Base-by-base conservation (phyloP, 805 yeast genomes). In the Babjeviella inositovora region DNA sequence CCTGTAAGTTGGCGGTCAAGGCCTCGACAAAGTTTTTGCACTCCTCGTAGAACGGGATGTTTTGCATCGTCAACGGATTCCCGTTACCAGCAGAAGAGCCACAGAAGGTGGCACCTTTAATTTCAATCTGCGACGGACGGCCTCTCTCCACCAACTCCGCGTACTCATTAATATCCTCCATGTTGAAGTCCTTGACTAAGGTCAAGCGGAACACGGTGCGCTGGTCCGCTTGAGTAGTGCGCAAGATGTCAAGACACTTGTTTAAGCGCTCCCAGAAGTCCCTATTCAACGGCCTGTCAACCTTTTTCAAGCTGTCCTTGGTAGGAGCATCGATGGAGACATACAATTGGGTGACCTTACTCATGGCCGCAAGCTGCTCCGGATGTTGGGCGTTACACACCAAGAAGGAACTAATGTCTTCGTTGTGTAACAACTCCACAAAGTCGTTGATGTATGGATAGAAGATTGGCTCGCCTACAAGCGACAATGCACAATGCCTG, bases 321-420 rank as follows among this genome's bases (percentile, higher is more conserved):
- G 82, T 76, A n/a, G 93, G 74, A 2, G 96, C 95, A 54, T 84
- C 96, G 35, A 84, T 84, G 22, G 93, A 79, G 11, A 84, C 94
- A 41, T 84, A 84, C 21, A 84, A 56, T 50, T 84, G 96, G 1
- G 96, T 84, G 6, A 84, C 95, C 37, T 73, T 76, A 15, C 63
- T 50, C 38, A 84, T 54, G 3, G 60, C 57, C 12, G 62, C 68
- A 34, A 84, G 55, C 31, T 82, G 77, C 24, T 75, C 84, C 3
- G 96, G 96, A 47, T 84, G 96, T 53, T 84, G 96, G 6, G 96
- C 96, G 43, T 84, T 84, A 51, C 96, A 85, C 8, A 84, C 96
- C 37, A 84, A 58, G 45, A 84, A 84, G 24, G 90, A 72, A 3
- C 93, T 79, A 21, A 84, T 85, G 19, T 66, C 74, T 39, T 70